These are phyloP conservation scores for Diaporthe sp. DNA, from an alignment of 2,329 filamentous ascomycete genomes.

Conservation along the genomic window DNA sequence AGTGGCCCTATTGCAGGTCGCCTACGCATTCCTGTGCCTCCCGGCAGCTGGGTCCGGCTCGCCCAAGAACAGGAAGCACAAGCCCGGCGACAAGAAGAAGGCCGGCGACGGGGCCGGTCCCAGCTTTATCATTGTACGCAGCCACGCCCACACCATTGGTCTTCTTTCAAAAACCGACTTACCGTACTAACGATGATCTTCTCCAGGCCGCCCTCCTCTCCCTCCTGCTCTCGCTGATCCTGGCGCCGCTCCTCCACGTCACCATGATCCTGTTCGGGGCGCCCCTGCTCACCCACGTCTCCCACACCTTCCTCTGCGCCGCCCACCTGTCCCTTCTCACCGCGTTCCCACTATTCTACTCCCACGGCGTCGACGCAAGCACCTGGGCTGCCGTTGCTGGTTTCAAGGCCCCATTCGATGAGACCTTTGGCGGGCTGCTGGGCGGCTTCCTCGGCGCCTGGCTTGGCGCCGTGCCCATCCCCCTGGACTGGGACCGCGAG, in stretches of 20 bases:
- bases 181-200: conserved; percentile 26
- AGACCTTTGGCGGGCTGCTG: conserved; percentile 85
- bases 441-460: conserved; percentile 87
- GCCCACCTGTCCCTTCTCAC: conserved; percentile 85
- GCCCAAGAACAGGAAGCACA: conserved; percentile 63
- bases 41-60: conserved; percentile 69
- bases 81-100: conserved; percentile 64
- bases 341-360: conserved; percentile 86
- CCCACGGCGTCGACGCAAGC: conserved; percentile 80
- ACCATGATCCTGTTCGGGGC: conserved; percentile 91
- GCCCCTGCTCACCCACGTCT: conserved; percentile 84
- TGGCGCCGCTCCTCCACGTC: conserved; percentile 74
- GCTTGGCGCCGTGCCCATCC: conserved; percentile 95
- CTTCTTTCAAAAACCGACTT: neutral
- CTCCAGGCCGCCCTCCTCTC: conserved; percentile 61
- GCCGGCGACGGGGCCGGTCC: conserved; percentile 56
- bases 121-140: conserved; percentile 62
- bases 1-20: conserved; percentile 50
- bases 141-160: neutral
- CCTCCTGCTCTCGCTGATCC: conserved; percentile 74
- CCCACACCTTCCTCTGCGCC: conserved; percentile 84
- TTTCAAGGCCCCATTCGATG: conserved; percentile 80
- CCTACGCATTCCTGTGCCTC: conserved; percentile 74
- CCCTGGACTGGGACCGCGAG: conserved; percentile 97
- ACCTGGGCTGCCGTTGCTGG: conserved; percentile 81